Percentiles rank a stretch among this genome's conserved stretches.
Conservation (phyloP, 805 yeast genomes). For the Candida sakaeoensis region DNA sequence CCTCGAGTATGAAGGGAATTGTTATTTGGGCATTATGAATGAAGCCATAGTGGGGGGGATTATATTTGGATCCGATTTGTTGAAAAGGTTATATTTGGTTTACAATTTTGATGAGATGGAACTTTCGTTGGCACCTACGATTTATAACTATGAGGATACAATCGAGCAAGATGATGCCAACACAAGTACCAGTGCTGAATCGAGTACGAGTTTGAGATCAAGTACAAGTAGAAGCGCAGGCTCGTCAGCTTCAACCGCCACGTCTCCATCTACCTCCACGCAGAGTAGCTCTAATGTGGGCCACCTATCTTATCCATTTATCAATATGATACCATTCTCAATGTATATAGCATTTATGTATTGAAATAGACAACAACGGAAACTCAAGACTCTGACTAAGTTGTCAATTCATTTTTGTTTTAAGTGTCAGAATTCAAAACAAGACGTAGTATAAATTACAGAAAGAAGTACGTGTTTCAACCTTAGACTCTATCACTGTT, state of each 20-base stretch:
- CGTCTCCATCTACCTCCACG: background rate
- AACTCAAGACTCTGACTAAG: no score
- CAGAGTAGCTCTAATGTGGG: background rate
- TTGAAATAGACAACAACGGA: no score
- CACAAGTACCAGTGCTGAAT: background rate
- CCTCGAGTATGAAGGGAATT: conserved; percentile 1
- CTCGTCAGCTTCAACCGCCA: no score
- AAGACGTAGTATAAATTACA: no score
- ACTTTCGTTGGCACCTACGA: conserved; percentile 23
- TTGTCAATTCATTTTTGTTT: no score
- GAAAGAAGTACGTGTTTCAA: no score
- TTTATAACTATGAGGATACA: conserved; percentile 10
- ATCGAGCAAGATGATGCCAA: background rate
- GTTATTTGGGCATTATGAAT: conserved; percentile 5
- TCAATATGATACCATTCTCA: conserved; percentile 1
- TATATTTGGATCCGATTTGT: conserved; percentile 25
- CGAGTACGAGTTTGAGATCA: background rate
- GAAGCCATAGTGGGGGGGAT: conserved; percentile 3
- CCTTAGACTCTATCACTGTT: no score
- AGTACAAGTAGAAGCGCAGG: no score
- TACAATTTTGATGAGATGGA: conserved; percentile 23
- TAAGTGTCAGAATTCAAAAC: no score
- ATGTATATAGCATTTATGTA: conserved; percentile 4
- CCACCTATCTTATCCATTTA: background rate
- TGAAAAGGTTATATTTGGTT: conserved; percentile 23